phyloP scores from a whole-genome alignment of 331 rosid genomes.

The Arachis monticola region DNA sequence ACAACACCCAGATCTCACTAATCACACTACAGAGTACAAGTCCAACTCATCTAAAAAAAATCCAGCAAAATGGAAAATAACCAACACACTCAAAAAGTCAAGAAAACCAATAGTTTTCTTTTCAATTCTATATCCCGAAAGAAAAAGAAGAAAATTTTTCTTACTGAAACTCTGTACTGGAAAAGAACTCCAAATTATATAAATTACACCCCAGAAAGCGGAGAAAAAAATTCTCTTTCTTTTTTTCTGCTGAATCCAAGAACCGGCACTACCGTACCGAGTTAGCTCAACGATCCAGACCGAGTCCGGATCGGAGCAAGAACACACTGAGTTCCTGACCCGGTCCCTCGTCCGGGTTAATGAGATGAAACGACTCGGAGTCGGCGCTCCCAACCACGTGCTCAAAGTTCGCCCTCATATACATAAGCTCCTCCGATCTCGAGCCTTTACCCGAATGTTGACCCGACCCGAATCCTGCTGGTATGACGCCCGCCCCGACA shows the following conservation, averaged over 20 bases:
- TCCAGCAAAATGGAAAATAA: conserved; percentile 15
- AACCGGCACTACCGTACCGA: not conserved
- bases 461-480: conserved; percentile 54
- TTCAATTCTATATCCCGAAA: not conserved
- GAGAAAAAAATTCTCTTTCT: not conserved
- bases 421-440: conserved; percentile 72
- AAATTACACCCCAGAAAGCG: not conserved
- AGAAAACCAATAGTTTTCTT: conserved; percentile 52
- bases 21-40: not conserved
- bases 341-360: conserved; percentile 86
- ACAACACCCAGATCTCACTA: conserved; percentile 2
- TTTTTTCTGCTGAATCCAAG: not conserved
- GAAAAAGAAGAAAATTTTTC: not conserved
- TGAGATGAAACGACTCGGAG: conserved; percentile 83
- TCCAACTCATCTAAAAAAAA: not conserved
- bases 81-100: conserved; percentile 20
- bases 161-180: not conserved
- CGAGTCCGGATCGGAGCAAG: conserved; percentile 78
- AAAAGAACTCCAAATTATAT: conserved; percentile 1
- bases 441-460: conserved; percentile 16
- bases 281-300: conserved; percentile 26
- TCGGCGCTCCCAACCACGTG: conserved; percentile 85
- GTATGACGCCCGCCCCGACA: conserved; percentile 88
- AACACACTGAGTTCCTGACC: conserved; percentile 94
- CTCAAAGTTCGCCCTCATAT: conserved; percentile 88